Conservation (phyloP, 2,329 filamentous ascomycete species). For the Cladosporium sp. region DNA sequence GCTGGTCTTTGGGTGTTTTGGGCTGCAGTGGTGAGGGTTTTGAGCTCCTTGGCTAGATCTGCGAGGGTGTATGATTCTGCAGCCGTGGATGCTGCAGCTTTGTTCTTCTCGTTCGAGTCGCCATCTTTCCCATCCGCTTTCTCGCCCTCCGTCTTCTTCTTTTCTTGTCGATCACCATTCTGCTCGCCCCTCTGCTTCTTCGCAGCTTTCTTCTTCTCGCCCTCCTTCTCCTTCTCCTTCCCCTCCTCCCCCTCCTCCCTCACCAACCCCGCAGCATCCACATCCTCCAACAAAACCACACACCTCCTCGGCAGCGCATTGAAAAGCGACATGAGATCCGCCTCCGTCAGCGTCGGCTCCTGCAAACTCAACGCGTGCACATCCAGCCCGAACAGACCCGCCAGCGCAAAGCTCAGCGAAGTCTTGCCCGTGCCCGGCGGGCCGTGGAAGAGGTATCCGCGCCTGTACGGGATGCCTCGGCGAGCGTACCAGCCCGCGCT, state of each 20-base stretch:
- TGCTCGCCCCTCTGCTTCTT: constrained; percentile 13
- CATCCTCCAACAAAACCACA: constrained; percentile 45
- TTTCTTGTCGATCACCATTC: constrained; percentile 13
- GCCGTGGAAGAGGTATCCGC: constrained; percentile 78
- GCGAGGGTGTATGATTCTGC: constrained; percentile 27
- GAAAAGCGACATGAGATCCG: constrained; percentile 50
- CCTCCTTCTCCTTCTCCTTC: constrained; percentile 14
- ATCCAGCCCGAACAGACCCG: constrained; percentile 44
- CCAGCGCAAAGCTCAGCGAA: constrained; percentile 38
- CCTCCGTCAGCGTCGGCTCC: constrained; percentile 71
- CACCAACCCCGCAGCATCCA: constrained; percentile 44
- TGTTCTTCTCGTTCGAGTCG: constrained; percentile 6
- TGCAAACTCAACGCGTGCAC: constrained; percentile 45
- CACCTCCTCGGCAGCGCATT: constrained; percentile 40
- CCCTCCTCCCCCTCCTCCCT: constrained; percentile 25
- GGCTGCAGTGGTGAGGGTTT: constrained; percentile 7
- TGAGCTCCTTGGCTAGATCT: constrained; percentile 17
- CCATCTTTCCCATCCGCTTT: constrained; percentile 9
- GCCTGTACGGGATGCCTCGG: constrained; percentile 78
- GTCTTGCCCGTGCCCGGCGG: constrained; percentile 47
- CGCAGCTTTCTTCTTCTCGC: constrained; percentile 15
- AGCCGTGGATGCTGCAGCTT: background rate
- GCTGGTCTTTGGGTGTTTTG: background rate
- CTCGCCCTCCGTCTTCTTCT: constrained; percentile 15
- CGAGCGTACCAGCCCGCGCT: constrained; percentile 79